A percentile compares a stretch with the other conserved stretches of the same genome.
phyloP scores from a whole-genome alignment of 2,329 filamentous ascomycete species.

The Zasmidium citrigriseum region DNA sequence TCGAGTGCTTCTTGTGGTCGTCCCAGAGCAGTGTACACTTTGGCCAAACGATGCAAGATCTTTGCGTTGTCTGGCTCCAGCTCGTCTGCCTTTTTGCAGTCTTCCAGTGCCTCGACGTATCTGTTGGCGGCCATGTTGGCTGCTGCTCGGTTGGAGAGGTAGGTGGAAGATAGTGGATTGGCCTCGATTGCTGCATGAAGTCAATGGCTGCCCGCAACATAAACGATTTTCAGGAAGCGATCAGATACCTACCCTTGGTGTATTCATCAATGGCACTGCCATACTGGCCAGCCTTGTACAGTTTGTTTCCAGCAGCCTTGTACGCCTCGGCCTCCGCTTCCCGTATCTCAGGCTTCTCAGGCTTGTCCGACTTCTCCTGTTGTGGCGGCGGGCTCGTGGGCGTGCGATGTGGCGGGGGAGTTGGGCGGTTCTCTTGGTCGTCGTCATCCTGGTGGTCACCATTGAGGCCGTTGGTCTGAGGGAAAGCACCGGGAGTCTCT shows the following conservation, averaged over 20 bases:
- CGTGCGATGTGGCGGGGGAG: constrained; percentile 70
- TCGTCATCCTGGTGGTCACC: constrained; percentile 42
- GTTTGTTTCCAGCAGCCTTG: constrained; percentile 93
- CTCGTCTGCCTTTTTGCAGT: constrained; percentile 79
- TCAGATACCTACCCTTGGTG: constrained; percentile 73
- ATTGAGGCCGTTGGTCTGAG: constrained; percentile 46
- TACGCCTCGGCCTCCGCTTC: constrained; percentile 82
- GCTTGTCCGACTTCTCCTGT: constrained; percentile 1
- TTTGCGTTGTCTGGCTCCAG: constrained; percentile 85
- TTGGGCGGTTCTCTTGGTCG: constrained; percentile 54
- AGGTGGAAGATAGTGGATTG: constrained; percentile 81
- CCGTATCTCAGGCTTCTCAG: constrained; percentile 30
- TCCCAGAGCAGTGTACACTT: constrained; percentile 86
- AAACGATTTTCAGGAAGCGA: not conserved
- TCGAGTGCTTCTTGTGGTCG: constrained; percentile 83
- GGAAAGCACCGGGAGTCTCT: constrained; percentile 46
- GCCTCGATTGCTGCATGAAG: constrained; percentile 73
- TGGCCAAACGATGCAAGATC: constrained; percentile 81
- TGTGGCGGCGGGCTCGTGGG: constrained; percentile 50
- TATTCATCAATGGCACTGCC: constrained; percentile 87
- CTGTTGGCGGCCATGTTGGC: constrained; percentile 87
- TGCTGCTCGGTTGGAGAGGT: constrained; percentile 91
- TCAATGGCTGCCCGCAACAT: constrained; percentile 11
- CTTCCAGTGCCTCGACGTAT: constrained; percentile 78
- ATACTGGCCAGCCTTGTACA: constrained; percentile 94